phyloP scores from a whole-genome alignment of 805 yeast genomes.

The Zygosaccharomyces siamensis region DNA sequence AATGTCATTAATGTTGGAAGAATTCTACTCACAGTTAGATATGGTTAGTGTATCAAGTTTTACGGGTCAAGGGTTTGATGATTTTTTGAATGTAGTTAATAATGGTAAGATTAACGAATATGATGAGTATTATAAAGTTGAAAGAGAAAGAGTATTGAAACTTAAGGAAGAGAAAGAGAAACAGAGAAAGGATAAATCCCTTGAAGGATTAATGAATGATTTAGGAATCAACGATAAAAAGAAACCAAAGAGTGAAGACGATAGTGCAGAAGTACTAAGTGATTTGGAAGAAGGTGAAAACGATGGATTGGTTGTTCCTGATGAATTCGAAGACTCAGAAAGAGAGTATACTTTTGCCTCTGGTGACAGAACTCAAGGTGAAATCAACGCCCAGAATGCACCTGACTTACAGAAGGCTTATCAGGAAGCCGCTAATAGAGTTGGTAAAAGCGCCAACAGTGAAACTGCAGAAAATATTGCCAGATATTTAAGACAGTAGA shows the following conservation, averaged over 20 bases:
- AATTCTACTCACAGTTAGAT: conserved; percentile 88
- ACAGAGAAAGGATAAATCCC: conserved; percentile 61
- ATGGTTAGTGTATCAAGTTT: conserved; percentile 88
- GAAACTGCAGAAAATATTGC: conserved; percentile 71
- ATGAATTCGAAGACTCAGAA: conserved; percentile 50
- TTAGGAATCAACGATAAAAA: conserved; percentile 54
- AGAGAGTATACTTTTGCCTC: conserved; percentile 71
- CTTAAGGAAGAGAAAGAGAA: conserved; percentile 74
- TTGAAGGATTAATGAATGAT: conserved; percentile 77
- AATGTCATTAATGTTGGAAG: conserved; percentile 93
- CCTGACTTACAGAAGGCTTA: conserved; percentile 60
- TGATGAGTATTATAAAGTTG: conserved; percentile 74
- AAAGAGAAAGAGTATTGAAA: conserved; percentile 74
- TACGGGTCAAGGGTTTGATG: conserved; percentile 93
- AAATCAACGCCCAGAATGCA: conserved; percentile 43
- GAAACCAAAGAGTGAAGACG: conserved; percentile 38
- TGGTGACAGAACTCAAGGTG: conserved; percentile 55
- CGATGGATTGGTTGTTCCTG: conserved; percentile 41
- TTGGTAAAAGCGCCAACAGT: conserved; percentile 57
- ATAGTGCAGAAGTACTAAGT: conserved; percentile 50
- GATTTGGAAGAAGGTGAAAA: conserved; percentile 40
- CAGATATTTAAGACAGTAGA: conserved; percentile 48
- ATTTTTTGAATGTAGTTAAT: conserved; percentile 79
- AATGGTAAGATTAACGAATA: conserved; percentile 76
- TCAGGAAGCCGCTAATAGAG: conserved; percentile 62